Evolutionary conservation across 176 grass and related monocot species (phyloP), one percentile per base, ranked within the genome.

Genomic region (Oryza longistaminata): DNA sequence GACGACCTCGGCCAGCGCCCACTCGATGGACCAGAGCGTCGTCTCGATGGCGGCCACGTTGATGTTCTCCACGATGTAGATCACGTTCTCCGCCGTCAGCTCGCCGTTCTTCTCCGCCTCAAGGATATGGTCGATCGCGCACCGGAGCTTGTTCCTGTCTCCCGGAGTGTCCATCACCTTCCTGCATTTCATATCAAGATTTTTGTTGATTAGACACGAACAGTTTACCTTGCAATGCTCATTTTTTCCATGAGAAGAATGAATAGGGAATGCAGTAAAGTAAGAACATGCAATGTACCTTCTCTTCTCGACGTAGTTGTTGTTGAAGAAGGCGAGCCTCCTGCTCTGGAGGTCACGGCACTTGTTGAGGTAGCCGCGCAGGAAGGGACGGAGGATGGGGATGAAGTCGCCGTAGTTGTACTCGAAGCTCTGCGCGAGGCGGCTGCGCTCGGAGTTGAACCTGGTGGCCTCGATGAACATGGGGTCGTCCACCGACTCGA

Each of bases 391-490:
- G 34, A 97, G 79, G 67, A 97, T 83, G 29, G 89, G 95, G 87
- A 97, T 97, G 85, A 97, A 97, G 62, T 97, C 95, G 27, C 95
- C 95, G 26, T 97, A 97, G 79, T 97, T 97, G 71, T 97, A 97
- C 67, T 97, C 95, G 62, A 97, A 97, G 87, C 95, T 97, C 89
- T 97, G 95, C 22, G 95, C 92, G 31, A 97, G 83, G 3, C 93
- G 87, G 85, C 95, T 97, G 87, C 95, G 89, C 81, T 89, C 95
- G 39, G 87, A 88, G 81, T 98, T 98, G 71, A 93, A 81, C 66
- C 0, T 49, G n/a, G 82, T 89, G 70, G 91, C 89, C 39, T 81
- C 83, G 17, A 95, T 82, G 82, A 95, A 93, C 77, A 95, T 78
- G 22, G 93, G 91, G 68, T 98, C 93, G 34, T 93, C 87, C 9